Evolutionary conservation across 2,329 filamentous ascomycete species (phyloP).

Genomic region (Gliomastix tumulicola): DNA sequence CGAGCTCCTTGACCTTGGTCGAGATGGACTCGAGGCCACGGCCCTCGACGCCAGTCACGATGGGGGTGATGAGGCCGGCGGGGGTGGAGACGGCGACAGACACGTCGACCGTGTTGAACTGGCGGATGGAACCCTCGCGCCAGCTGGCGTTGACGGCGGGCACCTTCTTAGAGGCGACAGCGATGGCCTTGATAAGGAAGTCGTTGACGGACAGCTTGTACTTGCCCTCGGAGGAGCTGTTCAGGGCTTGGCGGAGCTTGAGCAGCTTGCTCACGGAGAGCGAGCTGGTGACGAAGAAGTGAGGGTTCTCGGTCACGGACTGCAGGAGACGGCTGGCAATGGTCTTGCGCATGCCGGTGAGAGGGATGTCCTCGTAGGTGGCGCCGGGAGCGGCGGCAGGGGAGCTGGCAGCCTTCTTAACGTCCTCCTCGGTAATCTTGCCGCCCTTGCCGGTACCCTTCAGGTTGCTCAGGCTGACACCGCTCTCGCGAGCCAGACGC

Average conservation of each 20-base stretch:
- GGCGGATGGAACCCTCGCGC: constrained; percentile 83
- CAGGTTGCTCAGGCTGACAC: constrained; percentile 66
- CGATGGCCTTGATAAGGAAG: constrained; percentile 96
- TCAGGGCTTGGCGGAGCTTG: constrained; percentile 91
- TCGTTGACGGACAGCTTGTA: constrained; percentile 99
- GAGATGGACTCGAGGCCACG: constrained; percentile 89
- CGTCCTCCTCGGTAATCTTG: constrained; percentile 84
- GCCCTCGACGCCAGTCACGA: constrained; percentile 81
- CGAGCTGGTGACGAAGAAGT: constrained; percentile 92
- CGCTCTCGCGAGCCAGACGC: constrained; percentile 78
- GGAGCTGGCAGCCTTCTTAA: constrained; percentile 74
- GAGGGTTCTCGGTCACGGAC: constrained; percentile 89
- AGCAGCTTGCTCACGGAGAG: constrained; percentile 92
- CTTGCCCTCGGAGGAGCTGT: constrained; percentile 79
- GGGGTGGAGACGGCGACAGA: constrained; percentile 94
- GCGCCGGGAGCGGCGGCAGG: constrained; percentile 50
- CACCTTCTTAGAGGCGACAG: constrained; percentile 83
- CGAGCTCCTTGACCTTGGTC: constrained; percentile 85
- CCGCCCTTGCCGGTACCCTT: constrained; percentile 85
- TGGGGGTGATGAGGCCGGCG: constrained; percentile 91
- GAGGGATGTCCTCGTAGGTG: constrained; percentile 75
- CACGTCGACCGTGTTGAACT: constrained; percentile 89
- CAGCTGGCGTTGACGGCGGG: constrained; percentile 94
- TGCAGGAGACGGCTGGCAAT: constrained; percentile 86
- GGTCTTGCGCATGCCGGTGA: constrained; percentile 94